Conservation (phyloP, 441 rosid species). For the Populus tomentosa region DNA sequence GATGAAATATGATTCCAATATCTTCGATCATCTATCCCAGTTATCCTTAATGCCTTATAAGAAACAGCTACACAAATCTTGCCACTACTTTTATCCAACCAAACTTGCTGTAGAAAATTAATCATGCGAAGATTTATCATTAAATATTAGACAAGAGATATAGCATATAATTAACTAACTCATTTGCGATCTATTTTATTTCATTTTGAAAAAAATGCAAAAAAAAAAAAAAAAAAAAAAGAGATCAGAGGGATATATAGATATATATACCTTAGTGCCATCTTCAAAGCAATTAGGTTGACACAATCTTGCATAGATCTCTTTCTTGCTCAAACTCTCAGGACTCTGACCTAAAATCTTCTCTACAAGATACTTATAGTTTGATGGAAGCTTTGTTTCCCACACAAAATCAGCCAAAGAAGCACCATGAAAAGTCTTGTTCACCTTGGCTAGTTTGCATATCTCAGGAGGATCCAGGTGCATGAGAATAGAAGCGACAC, state of each 20-base stretch:
- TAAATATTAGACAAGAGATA: neutral
- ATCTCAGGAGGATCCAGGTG: constrained; percentile 70
- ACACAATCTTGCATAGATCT: constrained; percentile 49
- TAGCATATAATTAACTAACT: no score
- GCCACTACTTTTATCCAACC: constrained; percentile 79
- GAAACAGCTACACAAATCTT: constrained; percentile 58
- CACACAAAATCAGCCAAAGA: constrained; percentile 84
- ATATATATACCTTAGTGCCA: constrained; percentile 53
- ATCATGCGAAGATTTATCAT: neutral
- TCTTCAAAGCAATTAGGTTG: constrained; percentile 46
- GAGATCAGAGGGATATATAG: neutral
- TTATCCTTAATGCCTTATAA: constrained; percentile 69
- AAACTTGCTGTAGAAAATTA: constrained; percentile 42
- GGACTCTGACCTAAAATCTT: constrained; percentile 26
- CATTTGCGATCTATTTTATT: neutral
- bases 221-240: no score
- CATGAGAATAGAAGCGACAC: constrained; percentile 53
- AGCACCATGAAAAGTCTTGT: constrained; percentile 55
- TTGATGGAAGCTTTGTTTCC: constrained; percentile 70
- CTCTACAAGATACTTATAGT: constrained; percentile 39
- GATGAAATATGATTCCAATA: constrained; percentile 78
- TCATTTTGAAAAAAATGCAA: no score
- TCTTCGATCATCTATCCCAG: constrained; percentile 88
- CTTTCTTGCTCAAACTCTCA: constrained; percentile 38
- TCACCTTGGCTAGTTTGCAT: constrained; percentile 61